These are phyloP conservation scores for Byssothecium circinans DNA, from an alignment of 2,329 filamentous ascomycete genomes.

Conservation along the genomic window DNA sequence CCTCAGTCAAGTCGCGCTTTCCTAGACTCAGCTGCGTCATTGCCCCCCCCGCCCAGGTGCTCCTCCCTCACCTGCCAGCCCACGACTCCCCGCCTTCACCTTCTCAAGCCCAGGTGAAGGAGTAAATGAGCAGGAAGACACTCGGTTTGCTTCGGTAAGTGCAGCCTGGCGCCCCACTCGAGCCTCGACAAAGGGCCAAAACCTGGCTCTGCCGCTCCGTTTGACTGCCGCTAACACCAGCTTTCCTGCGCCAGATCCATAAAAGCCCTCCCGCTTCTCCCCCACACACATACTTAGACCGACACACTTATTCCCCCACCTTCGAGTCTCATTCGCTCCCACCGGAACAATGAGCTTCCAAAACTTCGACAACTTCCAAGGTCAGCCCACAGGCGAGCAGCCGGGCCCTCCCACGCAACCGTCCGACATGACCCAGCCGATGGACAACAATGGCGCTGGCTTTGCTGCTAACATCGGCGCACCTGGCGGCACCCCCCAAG, in stretches of 20 bases:
- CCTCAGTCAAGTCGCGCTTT: constrained; percentile 2
- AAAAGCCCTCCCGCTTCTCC: constrained; percentile 25
- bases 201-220: constrained; percentile 4
- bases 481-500: constrained; percentile 42
- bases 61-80: constrained; percentile 4
- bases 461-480: constrained; percentile 54
- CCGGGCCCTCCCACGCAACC: constrained; percentile 51
- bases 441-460: constrained; percentile 56
- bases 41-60: constrained; percentile 4
- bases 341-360: constrained; percentile 64
- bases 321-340: constrained; percentile 9
- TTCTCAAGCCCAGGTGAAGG: constrained; percentile 6
- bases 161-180: constrained; percentile 20
- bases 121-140: constrained; percentile 6
- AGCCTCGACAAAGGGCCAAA: too few relatives aligned
- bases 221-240: constrained; percentile 32
- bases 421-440: constrained; percentile 59
- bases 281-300: constrained; percentile 33
- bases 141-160: constrained; percentile 31
- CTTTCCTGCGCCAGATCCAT: constrained; percentile 23
- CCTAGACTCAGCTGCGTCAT: constrained; percentile 4
- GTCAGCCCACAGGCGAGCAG: constrained; percentile 57
- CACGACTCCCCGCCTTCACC: too few relatives aligned
- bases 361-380: constrained; percentile 65
- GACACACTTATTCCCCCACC: constrained; percentile 18